These are phyloP conservation scores for Hamamelis virginiana DNA, from an alignment of 164 flowering plant genomes.

Conservation along the genomic window DNA sequence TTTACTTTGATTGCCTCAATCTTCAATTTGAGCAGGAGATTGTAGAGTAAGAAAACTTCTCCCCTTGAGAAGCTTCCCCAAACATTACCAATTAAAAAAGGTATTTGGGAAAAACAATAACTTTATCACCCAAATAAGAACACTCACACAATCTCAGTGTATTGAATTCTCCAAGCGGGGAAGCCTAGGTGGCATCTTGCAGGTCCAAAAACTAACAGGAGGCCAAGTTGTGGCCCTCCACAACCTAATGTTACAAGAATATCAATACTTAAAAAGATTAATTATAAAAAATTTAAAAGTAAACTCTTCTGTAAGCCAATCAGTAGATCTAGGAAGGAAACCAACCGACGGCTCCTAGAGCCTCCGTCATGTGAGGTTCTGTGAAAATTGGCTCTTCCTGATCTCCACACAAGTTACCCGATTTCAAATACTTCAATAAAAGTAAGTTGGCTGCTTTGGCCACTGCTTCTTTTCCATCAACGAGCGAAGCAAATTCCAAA, in stretches of 20 bases:
- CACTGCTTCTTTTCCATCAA: conserved; percentile 85
- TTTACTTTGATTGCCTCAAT: too few relatives aligned
- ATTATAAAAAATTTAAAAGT: neutral
- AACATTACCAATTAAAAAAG: neutral
- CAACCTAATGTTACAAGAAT: conserved; percentile 44
- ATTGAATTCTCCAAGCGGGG: conserved; percentile 87
- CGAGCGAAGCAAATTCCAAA: conserved; percentile 63
- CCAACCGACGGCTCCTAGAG: conserved; percentile 67
- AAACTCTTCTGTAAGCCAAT: neutral
- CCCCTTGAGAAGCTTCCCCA: neutral
- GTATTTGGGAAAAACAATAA: too few relatives aligned
- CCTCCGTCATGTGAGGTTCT: conserved; percentile 57
- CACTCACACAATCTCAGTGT: conserved; percentile 92
- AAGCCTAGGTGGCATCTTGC: conserved; percentile 88
- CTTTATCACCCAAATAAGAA: neutral
- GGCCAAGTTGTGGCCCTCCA: conserved; percentile 71
- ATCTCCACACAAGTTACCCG: conserved; percentile 13
- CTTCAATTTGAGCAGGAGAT: neutral
- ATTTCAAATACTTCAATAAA: conserved; percentile 43
- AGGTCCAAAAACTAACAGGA: conserved; percentile 80
- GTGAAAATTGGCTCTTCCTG: conserved; percentile 42
- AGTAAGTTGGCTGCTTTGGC: conserved; percentile 75
- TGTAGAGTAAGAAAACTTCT: neutral
- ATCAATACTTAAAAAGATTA: neutral
- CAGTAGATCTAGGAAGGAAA: conserved; percentile 13